Conservation (phyloP, 1,139 yeast genomes). For the Geotrichum phurueaensis region DNA sequence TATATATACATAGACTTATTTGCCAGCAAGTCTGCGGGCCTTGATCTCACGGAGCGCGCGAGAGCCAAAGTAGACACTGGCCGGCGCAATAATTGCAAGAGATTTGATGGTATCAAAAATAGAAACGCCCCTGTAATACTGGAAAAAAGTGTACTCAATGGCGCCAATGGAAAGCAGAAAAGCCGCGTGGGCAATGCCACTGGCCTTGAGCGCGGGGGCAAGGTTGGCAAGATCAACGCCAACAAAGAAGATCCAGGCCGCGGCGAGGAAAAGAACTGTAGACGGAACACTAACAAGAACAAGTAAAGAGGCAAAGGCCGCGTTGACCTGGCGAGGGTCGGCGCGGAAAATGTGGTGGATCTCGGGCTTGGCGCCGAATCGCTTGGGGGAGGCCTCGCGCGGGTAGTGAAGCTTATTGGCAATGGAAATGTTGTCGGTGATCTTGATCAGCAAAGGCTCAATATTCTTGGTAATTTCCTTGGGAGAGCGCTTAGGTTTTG, state of each 20-base stretch:
- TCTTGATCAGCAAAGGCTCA: conserved; percentile 2
- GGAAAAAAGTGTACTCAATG: conserved; percentile 57
- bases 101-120: conserved; percentile 65
- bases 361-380: conserved; percentile 43
- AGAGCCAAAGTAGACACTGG: conserved; percentile 64
- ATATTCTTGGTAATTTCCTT: conserved; percentile 1
- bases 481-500: not conserved
- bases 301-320: conserved; percentile 39
- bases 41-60: conserved; percentile 44
- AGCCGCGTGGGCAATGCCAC: conserved; percentile 38
- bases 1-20: conserved; percentile 14
- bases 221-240: conserved; percentile 23
- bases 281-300: conserved; percentile 53
- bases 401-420: conserved; percentile 6
- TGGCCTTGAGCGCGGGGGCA: conserved; percentile 27
- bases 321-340: conserved; percentile 47
- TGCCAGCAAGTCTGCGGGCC: conserved; percentile 25
- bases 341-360: conserved; percentile 61
- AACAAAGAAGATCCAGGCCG: conserved; percentile 23
- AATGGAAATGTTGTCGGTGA: conserved; percentile 5
- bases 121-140: conserved; percentile 63
- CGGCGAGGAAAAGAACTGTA: conserved; percentile 29
- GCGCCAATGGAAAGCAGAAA: conserved; percentile 52
- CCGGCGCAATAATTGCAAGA: conserved; percentile 46
- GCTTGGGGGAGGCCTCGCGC: conserved; percentile 17